Percentiles rank a stretch among this genome's conserved stretches.
These are phyloP conservation scores for Talaromyces atroroseus DNA, from an alignment of 2,329 filamentous ascomycete species.

Conservation along the genomic window DNA sequence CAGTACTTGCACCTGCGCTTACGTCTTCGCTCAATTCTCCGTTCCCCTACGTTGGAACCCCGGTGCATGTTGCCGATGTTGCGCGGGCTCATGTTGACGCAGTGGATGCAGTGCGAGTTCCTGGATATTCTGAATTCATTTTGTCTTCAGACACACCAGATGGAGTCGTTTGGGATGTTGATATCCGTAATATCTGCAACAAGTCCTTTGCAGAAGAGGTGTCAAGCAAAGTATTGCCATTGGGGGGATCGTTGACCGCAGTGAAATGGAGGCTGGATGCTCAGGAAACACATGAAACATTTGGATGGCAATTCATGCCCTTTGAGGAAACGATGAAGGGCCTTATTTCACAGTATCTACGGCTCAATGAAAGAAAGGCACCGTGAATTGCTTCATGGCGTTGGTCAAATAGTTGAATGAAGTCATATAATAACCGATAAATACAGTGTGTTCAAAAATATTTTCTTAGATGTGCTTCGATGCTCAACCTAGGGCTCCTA, in stretches of 20 bases:
- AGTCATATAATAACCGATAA: no score
- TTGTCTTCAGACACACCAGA: conserved; percentile 2
- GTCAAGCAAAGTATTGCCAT: neutral
- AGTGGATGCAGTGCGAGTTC: neutral
- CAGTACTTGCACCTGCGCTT: neutral
- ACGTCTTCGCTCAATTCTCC: neutral
- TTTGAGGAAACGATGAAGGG: conserved; percentile 6
- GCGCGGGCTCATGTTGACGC: conserved; percentile 6
- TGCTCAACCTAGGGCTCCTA: no score
- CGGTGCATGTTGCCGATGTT: conserved; percentile 6
- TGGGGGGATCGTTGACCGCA: neutral
- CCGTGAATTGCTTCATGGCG: no score
- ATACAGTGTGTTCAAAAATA: no score
- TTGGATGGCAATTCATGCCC: neutral
- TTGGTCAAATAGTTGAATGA: no score
- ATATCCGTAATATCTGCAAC: neutral
- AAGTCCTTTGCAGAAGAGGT: conserved; percentile 1
- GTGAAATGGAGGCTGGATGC: conserved; percentile 1
- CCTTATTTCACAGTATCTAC: conserved; percentile 1
- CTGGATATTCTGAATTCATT: conserved; percentile 3
- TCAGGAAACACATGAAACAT: neutral
- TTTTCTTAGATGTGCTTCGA: no score
- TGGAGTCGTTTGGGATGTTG: conserved; percentile 2
- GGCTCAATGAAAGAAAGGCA: no score
- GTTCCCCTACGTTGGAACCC: neutral